Percentiles rank a stretch among this genome's conserved stretches.
Conservation (phyloP, 306 rosid genomes). For the Quercus robur region DNA sequence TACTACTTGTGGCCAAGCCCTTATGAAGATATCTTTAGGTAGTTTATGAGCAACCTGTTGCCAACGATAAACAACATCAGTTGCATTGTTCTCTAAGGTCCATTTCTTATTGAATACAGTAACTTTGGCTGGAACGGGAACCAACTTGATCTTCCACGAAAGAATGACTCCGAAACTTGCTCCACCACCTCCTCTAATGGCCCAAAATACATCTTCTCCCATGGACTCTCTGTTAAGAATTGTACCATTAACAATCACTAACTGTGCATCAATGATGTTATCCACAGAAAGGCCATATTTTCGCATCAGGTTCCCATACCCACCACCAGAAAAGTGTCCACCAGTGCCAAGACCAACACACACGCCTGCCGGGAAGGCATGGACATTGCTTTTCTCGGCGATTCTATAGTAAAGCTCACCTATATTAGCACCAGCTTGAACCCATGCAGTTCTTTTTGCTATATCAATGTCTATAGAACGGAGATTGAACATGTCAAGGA, state of each 20-base stretch:
- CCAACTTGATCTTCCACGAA: conserved; percentile 59
- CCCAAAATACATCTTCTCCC: conserved; percentile 79
- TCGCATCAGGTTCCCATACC: conserved; percentile 59
- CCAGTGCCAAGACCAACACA: conserved; percentile 27
- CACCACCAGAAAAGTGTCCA: conserved; percentile 30
- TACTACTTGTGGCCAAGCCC: not conserved
- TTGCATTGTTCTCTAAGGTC: conserved; percentile 10
- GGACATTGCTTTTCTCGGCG: conserved; percentile 12
- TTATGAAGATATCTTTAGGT: conserved; percentile 14
- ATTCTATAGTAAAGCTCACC: conserved; percentile 52
- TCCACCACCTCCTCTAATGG: conserved; percentile 81
- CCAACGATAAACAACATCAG: conserved; percentile 8
- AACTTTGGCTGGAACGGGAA: conserved; percentile 48
- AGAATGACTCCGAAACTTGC: conserved; percentile 57
- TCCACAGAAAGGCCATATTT: conserved; percentile 66
- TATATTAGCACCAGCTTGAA: conserved; percentile 48
- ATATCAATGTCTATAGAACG: conserved; percentile 38
- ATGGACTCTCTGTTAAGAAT: conserved; percentile 54
- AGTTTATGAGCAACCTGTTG: conserved; percentile 19
- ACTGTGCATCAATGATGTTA: conserved; percentile 48
- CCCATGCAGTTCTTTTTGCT: conserved; percentile 34
- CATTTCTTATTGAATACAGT: conserved; percentile 32
- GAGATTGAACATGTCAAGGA: conserved; percentile 61
- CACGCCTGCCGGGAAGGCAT: conserved; percentile 18
- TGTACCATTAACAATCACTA: conserved; percentile 47